phyloP scores from a whole-genome alignment of 805 yeast species.

The Teunomyces gatunensis region DNA sequence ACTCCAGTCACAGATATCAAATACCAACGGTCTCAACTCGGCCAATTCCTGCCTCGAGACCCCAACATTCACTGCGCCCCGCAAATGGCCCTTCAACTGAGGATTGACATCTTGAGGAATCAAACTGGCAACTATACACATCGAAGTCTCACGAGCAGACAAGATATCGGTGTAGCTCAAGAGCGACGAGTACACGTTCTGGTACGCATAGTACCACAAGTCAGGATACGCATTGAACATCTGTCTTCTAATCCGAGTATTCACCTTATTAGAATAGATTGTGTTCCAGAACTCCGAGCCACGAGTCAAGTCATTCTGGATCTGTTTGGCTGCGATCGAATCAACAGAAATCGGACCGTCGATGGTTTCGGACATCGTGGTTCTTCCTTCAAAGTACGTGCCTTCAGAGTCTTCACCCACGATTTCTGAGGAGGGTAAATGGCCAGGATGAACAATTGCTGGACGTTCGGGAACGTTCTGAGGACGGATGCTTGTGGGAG shows the following conservation, averaged over 20 bases:
- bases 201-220: conserved; percentile 68
- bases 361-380: conserved; percentile 25
- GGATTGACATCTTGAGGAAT: conserved; percentile 94
- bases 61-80: conserved; percentile 82
- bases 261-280: conserved; percentile 69
- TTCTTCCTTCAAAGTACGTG: conserved; percentile 28
- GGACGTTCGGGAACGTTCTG: conserved; percentile 25
- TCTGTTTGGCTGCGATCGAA: conserved; percentile 27
- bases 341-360: conserved; percentile 39
- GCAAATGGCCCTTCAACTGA: conserved; percentile 85
- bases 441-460: conserved; percentile 29
- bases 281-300: conserved; percentile 71
- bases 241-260: conserved; percentile 63
- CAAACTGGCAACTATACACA: conserved; percentile 73
- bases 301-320: conserved; percentile 31
- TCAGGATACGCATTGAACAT: conserved; percentile 80
- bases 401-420: conserved; percentile 40
- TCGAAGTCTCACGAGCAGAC: conserved; percentile 65
- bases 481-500: conserved; percentile 49
- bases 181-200: conserved; percentile 75
- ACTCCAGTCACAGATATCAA: conserved; percentile 69
- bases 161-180: conserved; percentile 66
- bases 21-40: conserved; percentile 58
- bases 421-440: conserved; percentile 34
- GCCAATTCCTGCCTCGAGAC: conserved; percentile 61